Evolutionary conservation across 306 rosid genomes (phyloP), one percentile per base, ranked within the genome.

Genomic region (Quercus cerris): DNA sequence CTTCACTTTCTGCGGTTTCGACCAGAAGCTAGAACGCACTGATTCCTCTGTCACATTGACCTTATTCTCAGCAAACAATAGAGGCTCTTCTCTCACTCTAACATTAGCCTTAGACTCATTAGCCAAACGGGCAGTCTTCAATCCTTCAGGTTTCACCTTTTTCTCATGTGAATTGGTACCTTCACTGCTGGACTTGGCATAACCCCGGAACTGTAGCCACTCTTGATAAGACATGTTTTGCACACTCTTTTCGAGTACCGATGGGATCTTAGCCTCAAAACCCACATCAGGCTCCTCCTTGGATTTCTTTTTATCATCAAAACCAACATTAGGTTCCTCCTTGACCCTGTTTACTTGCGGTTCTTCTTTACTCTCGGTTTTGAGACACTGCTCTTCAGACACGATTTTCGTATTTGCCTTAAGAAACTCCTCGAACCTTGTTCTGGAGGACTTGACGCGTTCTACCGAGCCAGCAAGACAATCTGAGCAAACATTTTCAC

Each of bases 371-470:
- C 19, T 51, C 73, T 35, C 70, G 74, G 78, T 71, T 20, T 70
- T 80, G 35, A 79, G 35, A 58, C 30, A 56, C 3, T 88, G 89
- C 3, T 81, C 88, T 30, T 44, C 66, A n/a, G 86, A 51, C 15
- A 78, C 71, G 27, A 82, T 86, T 46, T 70, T 70, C 5, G 86
- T 44, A 38, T 81, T 67, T 12, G 57, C 74, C 54, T 71, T 63
- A 2, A 86, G 84, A 72, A 82, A 82, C 38, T 85, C 82, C 14
- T 79, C 84, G 4, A 79, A 67, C 5, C 81, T 44, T 73, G 76
- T 85, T 64, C 14, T 63, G 5, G n/a, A 44, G 11, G 13, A 1
- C 33, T 44, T 17, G 58, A 19, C 27, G 18, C 44, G 31, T 38
- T 69, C 73, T n/a, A 1, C 73, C 0, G 15, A 59, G 17, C 17